A percentile compares a stretch with the other conserved stretches of the same genome.
Evolutionary conservation across 2,329 filamentous ascomycete genomes (phyloP).

Genomic region (Cytospora schulzeri): DNA sequence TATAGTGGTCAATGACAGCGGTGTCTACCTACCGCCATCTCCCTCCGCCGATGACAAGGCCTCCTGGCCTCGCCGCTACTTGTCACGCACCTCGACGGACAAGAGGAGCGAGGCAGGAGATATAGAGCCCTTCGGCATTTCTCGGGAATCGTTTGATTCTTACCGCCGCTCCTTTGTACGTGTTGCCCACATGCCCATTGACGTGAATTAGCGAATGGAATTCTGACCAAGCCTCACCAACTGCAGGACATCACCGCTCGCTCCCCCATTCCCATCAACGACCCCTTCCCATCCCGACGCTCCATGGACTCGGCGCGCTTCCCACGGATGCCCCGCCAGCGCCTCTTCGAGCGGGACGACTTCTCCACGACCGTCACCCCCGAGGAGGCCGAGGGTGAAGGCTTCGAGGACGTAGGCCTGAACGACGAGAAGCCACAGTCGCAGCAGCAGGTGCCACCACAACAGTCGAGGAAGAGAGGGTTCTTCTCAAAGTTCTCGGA

Average conservation of each 20-base stretch:
- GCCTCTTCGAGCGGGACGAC: constrained; percentile 56
- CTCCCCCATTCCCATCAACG: constrained; percentile 68
- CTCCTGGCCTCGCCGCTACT: constrained; percentile 68
- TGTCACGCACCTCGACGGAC: constrained; percentile 58
- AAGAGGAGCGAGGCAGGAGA: constrained; percentile 67
- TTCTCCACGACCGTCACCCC: constrained; percentile 51
- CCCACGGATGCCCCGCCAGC: constrained; percentile 62
- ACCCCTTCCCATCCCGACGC: constrained; percentile 64
- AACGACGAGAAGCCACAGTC: constrained; percentile 70
- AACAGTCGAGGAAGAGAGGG: constrained; percentile 63
- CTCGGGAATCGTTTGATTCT: constrained; percentile 94
- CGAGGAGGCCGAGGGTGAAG: constrained; percentile 57
- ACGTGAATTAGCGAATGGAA: background rate
- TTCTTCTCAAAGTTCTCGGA: constrained; percentile 84
- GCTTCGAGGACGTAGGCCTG: constrained; percentile 88
- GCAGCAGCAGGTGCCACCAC: constrained; percentile 39
- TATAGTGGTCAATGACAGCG: constrained; percentile 91
- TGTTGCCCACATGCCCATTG: constrained; percentile 29
- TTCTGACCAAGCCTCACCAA: background rate
- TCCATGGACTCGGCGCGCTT: constrained; percentile 77
- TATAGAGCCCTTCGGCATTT: constrained; percentile 93
- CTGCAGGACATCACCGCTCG: constrained; percentile 84
- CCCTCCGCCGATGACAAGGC: constrained; percentile 74
- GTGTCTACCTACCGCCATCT: constrained; percentile 93
- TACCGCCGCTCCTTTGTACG: constrained; percentile 93